Percentiles rank a stretch among this genome's conserved stretches.
These are phyloP conservation scores for Dothideomycetes sp. DNA, from an alignment of 2,329 filamentous ascomycete genomes.

Conservation along the genomic window DNA sequence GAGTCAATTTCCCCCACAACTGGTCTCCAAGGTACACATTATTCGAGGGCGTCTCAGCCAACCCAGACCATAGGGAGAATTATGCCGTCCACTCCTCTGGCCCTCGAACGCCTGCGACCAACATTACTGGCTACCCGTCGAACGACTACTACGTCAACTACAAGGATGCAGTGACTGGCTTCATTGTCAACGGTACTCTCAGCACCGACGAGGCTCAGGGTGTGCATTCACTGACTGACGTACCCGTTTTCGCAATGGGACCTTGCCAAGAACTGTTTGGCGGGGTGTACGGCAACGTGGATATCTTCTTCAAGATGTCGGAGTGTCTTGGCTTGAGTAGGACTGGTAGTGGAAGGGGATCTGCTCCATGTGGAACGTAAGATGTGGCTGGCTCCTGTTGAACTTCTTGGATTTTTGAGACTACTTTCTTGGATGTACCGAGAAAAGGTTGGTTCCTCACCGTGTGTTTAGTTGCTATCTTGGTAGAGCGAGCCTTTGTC, in stretches of 20 bases:
- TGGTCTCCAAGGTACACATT: constrained; percentile 80
- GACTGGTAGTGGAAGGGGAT: too few species aligned
- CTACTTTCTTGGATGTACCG: too few species aligned
- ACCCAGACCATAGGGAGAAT: constrained; percentile 66
- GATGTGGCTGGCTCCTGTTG: too few species aligned
- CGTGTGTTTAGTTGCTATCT: too few species aligned
- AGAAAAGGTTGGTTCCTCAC: too few species aligned
- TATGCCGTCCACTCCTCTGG: constrained; percentile 59
- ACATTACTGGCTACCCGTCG: constrained; percentile 34
- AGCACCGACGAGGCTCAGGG: constrained; percentile 53
- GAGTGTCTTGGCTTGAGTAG: constrained; percentile 57
- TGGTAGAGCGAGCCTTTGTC: too few species aligned
- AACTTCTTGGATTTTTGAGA: too few species aligned
- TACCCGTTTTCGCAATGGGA: constrained; percentile 66
- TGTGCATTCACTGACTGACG: constrained; percentile 67
- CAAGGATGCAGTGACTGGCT: constrained; percentile 53
- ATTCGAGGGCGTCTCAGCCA: constrained; percentile 58
- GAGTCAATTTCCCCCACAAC: constrained; percentile 67
- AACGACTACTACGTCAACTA: constrained; percentile 57
- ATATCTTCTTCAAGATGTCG: constrained; percentile 66
- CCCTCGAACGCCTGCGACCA: constrained; percentile 50
- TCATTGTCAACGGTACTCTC: constrained; percentile 66
- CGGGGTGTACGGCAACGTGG: constrained; percentile 58
- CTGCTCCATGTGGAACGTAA: too few species aligned
- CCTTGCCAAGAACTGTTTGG: constrained; percentile 70